Evolutionary conservation across 2,329 filamentous ascomycete genomes (phyloP), one percentile per base, ranked within the genome.

Genomic region (Aspergillus transmontanensis): DNA sequence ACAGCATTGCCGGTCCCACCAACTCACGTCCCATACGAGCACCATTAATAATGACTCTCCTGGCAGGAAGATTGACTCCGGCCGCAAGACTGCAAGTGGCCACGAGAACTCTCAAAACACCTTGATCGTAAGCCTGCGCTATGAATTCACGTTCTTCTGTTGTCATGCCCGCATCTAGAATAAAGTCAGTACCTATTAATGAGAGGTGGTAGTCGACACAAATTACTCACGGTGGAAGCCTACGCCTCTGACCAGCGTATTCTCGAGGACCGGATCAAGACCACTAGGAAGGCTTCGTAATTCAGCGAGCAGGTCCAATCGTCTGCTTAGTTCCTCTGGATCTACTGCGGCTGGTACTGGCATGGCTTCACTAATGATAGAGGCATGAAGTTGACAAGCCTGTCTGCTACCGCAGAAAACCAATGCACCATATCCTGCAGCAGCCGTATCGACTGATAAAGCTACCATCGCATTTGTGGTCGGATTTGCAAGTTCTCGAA

Each of bases 51-150:
- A 94, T 92, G 0, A 94, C 91, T 67, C 91, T 82, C 59, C 91
- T 83, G 9, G 91, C 91, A 16, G 82, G 82, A 21, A 94, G 79
- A 75, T 94, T 93, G 63, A 94, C 92, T n/a, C 91, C 91, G 16
- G 90, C 91, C n/a, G 91, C 91, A 61, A 94, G 83, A 72, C 90
- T 92, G 70, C 90, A 93, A 1, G 91, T 94, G 43, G 91, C 91
- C 19, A 92, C 87, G 58, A 92, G 88, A 0, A 92, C 86, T 68
- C 89, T 89, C 21, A 93, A 73, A 6, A 85, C 80, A 0, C 90
- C 90, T 45, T 80, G 75, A 71, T 93, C 90, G 67, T 92, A 93
- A 14, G 90, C 90, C 41, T 83, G 84, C 2, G 90, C 87, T 59
- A 93, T 84, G 9, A 93, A 78, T 56, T 92, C 90, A 56, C 90